Percentiles rank a stretch among this genome's conserved stretches.
These are phyloP conservation scores for Auricularia sp. DNA, from an alignment of 768 basidiomycete genomes.

Conservation along the genomic window DNA sequence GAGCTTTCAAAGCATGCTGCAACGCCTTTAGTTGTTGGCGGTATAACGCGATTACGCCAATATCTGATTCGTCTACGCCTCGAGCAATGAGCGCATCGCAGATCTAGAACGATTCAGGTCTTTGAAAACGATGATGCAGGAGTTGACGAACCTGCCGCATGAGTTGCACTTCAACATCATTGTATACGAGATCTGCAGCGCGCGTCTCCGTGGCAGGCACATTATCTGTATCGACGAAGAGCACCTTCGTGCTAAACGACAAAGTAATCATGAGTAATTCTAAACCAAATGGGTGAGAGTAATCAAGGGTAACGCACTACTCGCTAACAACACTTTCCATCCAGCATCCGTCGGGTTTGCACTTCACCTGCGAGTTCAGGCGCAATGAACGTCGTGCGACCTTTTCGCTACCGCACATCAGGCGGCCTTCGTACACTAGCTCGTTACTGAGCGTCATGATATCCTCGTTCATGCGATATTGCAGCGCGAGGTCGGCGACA, in stretches of 20 bases:
- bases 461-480: constrained; percentile 95
- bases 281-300: too few species aligned
- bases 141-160: constrained; percentile 25
- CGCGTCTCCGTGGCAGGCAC: constrained; percentile 72
- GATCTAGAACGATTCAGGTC: constrained; percentile 49
- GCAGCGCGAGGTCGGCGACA: constrained; percentile 74
- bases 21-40: constrained; percentile 92
- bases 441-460: constrained; percentile 88
- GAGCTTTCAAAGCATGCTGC: constrained; percentile 46
- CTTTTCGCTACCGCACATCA: constrained; percentile 66
- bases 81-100: constrained; percentile 51
- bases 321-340: constrained; percentile 50
- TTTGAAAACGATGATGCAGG: neutral
- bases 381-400: constrained; percentile 53
- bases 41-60: constrained; percentile 87
- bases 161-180: constrained; percentile 60
- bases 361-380: constrained; percentile 30
- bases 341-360: constrained; percentile 51
- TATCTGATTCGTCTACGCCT: constrained; percentile 58
- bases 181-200: constrained; percentile 84
- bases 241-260: constrained; percentile 57
- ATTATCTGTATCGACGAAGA: constrained; percentile 89
- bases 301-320: constrained; percentile 33
- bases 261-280: neutral
- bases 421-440: constrained; percentile 69